Base-by-base conservation (phyloP, 2,329 filamentous ascomycete genomes). In the Fusarium redolens region DNA sequence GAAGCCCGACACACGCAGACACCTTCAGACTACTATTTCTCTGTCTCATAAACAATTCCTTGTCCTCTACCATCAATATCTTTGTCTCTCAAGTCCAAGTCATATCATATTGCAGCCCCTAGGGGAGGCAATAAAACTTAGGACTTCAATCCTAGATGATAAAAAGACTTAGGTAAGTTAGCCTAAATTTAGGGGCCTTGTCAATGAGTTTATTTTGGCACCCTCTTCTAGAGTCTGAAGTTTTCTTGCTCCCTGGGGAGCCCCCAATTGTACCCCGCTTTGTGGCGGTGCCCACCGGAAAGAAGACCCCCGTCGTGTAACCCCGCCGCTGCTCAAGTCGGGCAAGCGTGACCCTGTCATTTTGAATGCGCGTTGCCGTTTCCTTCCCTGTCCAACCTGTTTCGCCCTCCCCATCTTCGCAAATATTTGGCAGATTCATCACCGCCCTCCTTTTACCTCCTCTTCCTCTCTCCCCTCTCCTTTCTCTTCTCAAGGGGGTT, bases 211-310 rank as follows among this genome's bases (percentile, higher is more conserved):
- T 28, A 28, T 28, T 28, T 28, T 28, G 28, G 28, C 28, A 28
- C 7, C 28, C 28, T 28, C 28, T 28, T 28, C 28, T 28, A 28
- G 28, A 7, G 28, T 28, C 28, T 28, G 28, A 28, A 28, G 28
- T 28, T 7, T 28, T 28, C 7, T 28, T 28, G 28, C 7, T 28
- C 28, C 28, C 28, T 28, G 28, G 6, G 28, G 28, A 28, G 28
- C 35, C 37, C 25, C 44, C 44, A 52, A 58, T 10, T 18, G 33
- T 61, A 78, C 76, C 76, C 76, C 76, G 76, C 76, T 68, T 61
- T 75, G 76, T 78, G 76, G 76, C 76, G 71, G 74, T 78, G 75
- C 71, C 63, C 31, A 33, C 41, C 48, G 41, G 44, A 56, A 71
- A 50, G 63, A 50, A 64, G 54, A 38, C 60, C 69, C 59, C 72